A percentile compares a stretch with the other conserved stretches of the same genome.
Evolutionary conservation across 202 grass and related monocot species (phyloP).

Genomic region (Zizania palustris): DNA sequence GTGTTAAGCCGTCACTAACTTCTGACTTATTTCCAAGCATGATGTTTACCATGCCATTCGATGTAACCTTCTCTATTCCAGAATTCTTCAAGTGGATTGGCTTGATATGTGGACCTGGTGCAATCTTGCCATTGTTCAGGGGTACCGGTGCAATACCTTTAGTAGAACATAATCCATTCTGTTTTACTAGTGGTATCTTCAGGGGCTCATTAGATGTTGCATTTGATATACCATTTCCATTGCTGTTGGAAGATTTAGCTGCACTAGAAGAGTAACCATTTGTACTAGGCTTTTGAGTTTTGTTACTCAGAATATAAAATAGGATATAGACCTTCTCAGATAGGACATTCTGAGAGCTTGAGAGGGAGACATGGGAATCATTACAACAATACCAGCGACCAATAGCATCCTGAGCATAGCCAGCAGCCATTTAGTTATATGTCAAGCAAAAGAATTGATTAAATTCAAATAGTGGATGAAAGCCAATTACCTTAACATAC

Average conservation of each 20-base stretch:
- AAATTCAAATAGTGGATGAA: constrained; percentile 24
- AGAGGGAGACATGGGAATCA: constrained; percentile 84
- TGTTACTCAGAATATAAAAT: constrained; percentile 85
- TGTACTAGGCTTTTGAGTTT: constrained; percentile 71
- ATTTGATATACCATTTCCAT: constrained; percentile 58
- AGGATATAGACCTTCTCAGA: constrained; percentile 99
- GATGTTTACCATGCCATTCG: constrained; percentile 61
- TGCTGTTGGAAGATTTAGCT: constrained; percentile 66
- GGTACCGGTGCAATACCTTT: constrained; percentile 38
- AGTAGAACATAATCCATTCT: constrained; percentile 58
- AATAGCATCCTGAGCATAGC: constrained; percentile 73
- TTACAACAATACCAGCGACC: constrained; percentile 97
- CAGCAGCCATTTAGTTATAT: constrained; percentile 32
- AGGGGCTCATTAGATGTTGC: constrained; percentile 45
- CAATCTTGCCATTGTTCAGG: constrained; percentile 68
- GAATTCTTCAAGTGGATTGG: constrained; percentile 75
- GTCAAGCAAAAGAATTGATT: constrained; percentile 20
- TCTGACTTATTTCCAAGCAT: constrained; percentile 50
- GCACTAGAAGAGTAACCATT: constrained; percentile 66
- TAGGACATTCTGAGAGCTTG: constrained; percentile 86
- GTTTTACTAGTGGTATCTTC: constrained; percentile 60
- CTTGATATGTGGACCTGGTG: constrained; percentile 64
- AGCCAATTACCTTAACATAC: constrained; percentile 85
- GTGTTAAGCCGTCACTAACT: constrained; percentile 41
- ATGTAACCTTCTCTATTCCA: constrained; percentile 53